Percentiles rank a stretch among this genome's conserved stretches.
Conservation (phyloP, 495 filamentous ascomycete species). For the Daldinia vernicosa region DNA sequence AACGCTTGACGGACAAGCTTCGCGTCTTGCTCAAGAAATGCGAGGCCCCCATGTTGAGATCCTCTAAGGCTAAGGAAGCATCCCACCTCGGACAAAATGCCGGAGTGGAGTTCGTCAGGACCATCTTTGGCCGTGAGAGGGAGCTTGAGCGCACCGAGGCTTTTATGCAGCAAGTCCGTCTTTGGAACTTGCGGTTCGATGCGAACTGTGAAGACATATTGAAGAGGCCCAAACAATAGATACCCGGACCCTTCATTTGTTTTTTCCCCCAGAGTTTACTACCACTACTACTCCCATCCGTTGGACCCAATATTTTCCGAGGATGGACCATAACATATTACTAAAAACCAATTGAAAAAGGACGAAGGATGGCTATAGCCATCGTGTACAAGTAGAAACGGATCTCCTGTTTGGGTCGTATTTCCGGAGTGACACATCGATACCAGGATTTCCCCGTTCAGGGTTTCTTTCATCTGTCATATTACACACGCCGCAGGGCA, state of each 20-base stretch:
- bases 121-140: constrained; percentile 92
- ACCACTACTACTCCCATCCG: not conserved
- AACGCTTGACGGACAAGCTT: constrained; percentile 85
- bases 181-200: constrained; percentile 96
- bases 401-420: constrained; percentile 43
- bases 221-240: constrained; percentile 63
- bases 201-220: constrained; percentile 96
- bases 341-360: constrained; percentile 24
- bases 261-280: not conserved
- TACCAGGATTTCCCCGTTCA: constrained; percentile 43
- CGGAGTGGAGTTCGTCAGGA: constrained; percentile 95
- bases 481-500: constrained; percentile 50
- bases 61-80: constrained; percentile 66
- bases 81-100: constrained; percentile 90
- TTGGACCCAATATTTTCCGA: constrained; percentile 7
- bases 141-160: constrained; percentile 93
- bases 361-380: constrained; percentile 40
- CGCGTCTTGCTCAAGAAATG: constrained; percentile 88
- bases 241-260: constrained; percentile 17
- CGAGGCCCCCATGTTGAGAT: constrained; percentile 85
- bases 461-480: constrained; percentile 47
- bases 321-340: constrained; percentile 33
- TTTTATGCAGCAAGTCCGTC: constrained; percentile 89
- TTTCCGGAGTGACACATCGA: constrained; percentile 41
- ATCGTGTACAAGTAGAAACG: constrained; percentile 47